Evolutionary conservation across 108 stramenopile genomes (phyloP).

Genomic region (Nitzschia sp.): DNA sequence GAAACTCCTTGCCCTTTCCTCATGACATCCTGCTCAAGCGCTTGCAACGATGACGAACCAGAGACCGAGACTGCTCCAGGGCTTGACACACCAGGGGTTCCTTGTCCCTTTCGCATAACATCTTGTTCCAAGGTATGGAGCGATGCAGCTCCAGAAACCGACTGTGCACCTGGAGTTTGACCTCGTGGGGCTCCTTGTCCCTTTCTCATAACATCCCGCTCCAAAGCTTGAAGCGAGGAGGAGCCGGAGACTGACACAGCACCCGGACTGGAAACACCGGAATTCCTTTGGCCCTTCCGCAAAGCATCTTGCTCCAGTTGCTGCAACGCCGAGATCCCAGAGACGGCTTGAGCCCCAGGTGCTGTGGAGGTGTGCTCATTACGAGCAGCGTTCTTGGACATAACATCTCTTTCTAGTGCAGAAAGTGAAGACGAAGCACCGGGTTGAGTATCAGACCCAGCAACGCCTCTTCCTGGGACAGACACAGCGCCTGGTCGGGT

Average conservation of each 20-base stretch:
- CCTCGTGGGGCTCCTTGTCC: too few species aligned
- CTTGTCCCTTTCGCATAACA: not conserved
- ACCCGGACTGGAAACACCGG: too few species aligned
- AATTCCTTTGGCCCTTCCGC: too few species aligned
- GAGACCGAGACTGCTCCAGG: not conserved
- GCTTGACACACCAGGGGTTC: not conserved
- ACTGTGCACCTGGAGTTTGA: not conserved
- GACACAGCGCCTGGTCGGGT: conserved; percentile 2
- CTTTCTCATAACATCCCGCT: too few species aligned
- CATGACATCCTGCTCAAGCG: too few species aligned
- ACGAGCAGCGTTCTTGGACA: not conserved
- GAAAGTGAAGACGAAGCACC: not conserved
- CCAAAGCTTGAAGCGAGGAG: too few species aligned
- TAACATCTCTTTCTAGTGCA: not conserved
- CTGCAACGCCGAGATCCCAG: not conserved
- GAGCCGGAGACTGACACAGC: too few species aligned
- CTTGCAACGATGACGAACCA: too few species aligned
- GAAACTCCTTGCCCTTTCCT: too few species aligned
- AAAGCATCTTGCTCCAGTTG: not conserved
- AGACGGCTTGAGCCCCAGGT: not conserved
- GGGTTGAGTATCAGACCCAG: not conserved
- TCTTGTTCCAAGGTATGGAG: not conserved
- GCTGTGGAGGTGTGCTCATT: not conserved
- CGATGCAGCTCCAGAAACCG: not conserved
- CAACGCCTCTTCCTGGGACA: not conserved